Conservation (phyloP, 306 rosid genomes). For the Dryas drummondii region DNA sequence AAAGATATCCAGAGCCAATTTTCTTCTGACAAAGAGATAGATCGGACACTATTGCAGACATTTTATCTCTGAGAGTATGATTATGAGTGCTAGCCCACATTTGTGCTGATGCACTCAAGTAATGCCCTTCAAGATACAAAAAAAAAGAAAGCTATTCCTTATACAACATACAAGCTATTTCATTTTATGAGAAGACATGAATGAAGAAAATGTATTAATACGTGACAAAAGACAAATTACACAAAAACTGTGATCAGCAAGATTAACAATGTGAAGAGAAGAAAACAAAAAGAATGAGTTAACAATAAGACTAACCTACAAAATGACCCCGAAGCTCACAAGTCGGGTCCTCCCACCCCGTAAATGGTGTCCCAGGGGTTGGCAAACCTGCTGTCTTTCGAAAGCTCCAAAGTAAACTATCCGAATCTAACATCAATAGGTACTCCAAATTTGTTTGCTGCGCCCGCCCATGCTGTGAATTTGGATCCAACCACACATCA, state of each 20-base stretch:
- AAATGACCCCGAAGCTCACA: conserved; percentile 86
- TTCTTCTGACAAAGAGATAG: conserved; percentile 68
- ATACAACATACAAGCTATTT: conserved; percentile 11
- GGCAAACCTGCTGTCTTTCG: conserved; percentile 71
- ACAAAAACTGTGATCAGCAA: background rate
- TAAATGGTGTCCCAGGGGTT: conserved; percentile 62
- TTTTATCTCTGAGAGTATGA: conserved; percentile 50
- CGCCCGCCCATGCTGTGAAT: conserved; percentile 53
- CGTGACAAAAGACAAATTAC: background rate
- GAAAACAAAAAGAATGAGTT: background rate
- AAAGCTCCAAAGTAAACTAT: conserved; percentile 76
- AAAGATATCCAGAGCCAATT: conserved; percentile 80
- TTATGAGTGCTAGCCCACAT: conserved; percentile 89
- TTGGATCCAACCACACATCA: conserved; percentile 57
- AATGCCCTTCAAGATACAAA: conserved; percentile 65
- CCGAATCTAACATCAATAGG: conserved; percentile 70
- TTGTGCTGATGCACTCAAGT: conserved; percentile 80
- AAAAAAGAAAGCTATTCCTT: conserved; percentile 31
- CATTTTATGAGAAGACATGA: background rate
- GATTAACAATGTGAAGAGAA: background rate
- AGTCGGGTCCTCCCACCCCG: conserved; percentile 60
- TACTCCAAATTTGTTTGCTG: conserved; percentile 79
- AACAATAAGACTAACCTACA: conserved; percentile 52
- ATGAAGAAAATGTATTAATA: background rate
- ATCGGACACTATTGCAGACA: conserved; percentile 52